These are phyloP conservation scores for Nevesoporus exiguus DNA, from an alignment of 768 basidiomycete genomes.

Conservation along the genomic window DNA sequence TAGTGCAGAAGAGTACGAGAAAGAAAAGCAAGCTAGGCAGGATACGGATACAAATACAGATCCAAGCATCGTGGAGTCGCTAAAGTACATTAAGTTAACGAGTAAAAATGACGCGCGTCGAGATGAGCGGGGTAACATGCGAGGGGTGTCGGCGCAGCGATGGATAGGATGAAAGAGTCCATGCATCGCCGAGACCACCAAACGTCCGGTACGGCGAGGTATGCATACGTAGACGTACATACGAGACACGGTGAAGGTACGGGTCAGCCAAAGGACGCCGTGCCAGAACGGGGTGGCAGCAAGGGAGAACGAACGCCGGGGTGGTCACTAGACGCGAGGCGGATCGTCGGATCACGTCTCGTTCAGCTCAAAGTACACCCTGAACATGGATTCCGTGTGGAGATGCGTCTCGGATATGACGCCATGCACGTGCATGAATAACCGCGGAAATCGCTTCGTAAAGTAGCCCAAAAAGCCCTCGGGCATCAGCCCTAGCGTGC, in stretches of 20 bases:
- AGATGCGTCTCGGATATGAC: conserved; percentile 74
- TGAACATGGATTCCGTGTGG: conserved; percentile 85
- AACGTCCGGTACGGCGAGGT: conserved; percentile 8
- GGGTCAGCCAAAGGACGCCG: not conserved
- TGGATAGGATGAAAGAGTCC: not conserved
- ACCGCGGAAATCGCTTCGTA: conserved; percentile 83
- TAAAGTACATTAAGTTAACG: conserved; percentile 21
- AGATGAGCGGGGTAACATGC: not conserved
- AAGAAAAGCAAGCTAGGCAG: not conserved
- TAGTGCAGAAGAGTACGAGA: not conserved
- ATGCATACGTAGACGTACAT: conserved; percentile 13
- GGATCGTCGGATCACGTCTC: conserved; percentile 34
- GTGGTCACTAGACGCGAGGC: not conserved
- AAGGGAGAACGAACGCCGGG: not conserved
- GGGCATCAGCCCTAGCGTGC: conserved; percentile 86
- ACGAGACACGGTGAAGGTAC: not conserved
- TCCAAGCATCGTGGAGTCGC: conserved; percentile 3
- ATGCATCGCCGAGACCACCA: not conserved
- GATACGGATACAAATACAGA: conserved; percentile 25
- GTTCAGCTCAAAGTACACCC: conserved; percentile 76
- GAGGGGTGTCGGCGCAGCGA: not conserved
- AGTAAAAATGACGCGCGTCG: not conserved
- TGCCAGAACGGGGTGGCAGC: not conserved
- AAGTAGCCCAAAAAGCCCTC: conserved; percentile 92
- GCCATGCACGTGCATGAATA: conserved; percentile 91